Evolutionary conservation across 768 basidiomycete genomes (phyloP), one percentile per base, ranked within the genome.

Genomic region (Boletus subcaerulescens): DNA sequence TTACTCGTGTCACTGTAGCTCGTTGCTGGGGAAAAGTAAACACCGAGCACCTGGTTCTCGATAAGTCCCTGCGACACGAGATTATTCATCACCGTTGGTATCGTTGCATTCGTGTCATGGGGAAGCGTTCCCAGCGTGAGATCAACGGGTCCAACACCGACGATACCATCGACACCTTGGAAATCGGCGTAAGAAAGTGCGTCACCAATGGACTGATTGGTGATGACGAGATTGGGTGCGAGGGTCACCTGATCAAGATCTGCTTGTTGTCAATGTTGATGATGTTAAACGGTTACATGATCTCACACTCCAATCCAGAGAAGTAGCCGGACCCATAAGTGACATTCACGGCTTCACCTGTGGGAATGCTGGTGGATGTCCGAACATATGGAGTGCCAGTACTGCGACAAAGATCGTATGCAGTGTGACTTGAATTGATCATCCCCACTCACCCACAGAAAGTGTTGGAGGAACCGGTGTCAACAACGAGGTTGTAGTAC

Each of bases 221-320:
- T 26, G 51, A 73, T 61, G 46, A 65, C 57, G 35, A 73, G 57
- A 39, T 45, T 50, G 17, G 60, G 32, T 13, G 65, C 58, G 22
- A 73, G 47, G 9, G 65, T 58, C 24, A 69, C 65, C 42, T 60
- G 58, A 40, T 73, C 71, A 22, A 56, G 44, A 45, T 68, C 60
- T 71, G 42, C 31, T 2, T 13, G 4, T 1, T n/a, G 9, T 50
- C 24, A 42, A 31, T 33, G 32, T 5, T 11, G 8, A 43, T 11
- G 15, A 15, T n/a, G 26, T 17, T 39, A 12, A 29, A 29, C 8
- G 29, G 15, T 17, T 5, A 26, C 14, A 8, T 39, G 3, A 10
- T 12, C 52, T 39, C 35, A 65, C 64, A 80, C 57, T 78, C 77
- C 36, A 63, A 65, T 20, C 77, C 76, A 67, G 33, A 33, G 42